Percentiles rank a stretch among this genome's conserved stretches.
Evolutionary conservation across 2,329 filamentous ascomycete species (phyloP).

Genomic region (Alternaria novae-zelandiae): DNA sequence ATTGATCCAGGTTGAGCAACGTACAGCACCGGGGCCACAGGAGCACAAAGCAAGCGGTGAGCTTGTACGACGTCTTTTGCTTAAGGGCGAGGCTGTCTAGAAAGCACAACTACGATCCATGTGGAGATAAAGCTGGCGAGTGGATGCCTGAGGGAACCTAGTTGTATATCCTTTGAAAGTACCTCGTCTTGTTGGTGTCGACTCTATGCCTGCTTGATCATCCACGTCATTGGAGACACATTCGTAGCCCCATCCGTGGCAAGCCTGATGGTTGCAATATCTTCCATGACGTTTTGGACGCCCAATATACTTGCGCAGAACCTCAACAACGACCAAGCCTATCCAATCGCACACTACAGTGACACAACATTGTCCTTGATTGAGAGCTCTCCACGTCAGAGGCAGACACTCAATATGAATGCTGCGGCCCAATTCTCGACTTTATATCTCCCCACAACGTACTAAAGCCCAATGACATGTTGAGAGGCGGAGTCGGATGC

Average conservation of each 20-base stretch:
- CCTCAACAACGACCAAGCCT: neutral
- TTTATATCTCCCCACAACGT: neutral
- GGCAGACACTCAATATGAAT: neutral
- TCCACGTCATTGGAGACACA: neutral
- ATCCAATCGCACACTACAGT: neutral
- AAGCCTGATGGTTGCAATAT: neutral
- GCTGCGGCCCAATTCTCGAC: neutral
- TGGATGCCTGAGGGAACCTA: neutral
- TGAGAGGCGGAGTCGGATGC: conserved; percentile 45
- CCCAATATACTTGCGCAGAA: neutral
- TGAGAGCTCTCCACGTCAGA: neutral
- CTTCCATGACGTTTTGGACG: neutral
- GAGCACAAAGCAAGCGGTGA: conserved; percentile 33
- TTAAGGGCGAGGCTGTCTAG: neutral
- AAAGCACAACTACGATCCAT: neutral
- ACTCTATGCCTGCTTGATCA: neutral
- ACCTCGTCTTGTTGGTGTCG: neutral
- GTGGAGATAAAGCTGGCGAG: neutral
- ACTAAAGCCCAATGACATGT: conserved; percentile 28
- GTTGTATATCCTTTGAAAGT: neutral
- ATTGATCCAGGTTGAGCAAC: conserved; percentile 24
- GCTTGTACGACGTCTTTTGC: conserved; percentile 23
- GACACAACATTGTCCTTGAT: neutral
- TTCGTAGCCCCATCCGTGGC: neutral
- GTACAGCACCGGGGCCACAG: conserved; percentile 15